phyloP scores from a whole-genome alignment of 805 yeast species.

The Yamadazyma sp. region DNA sequence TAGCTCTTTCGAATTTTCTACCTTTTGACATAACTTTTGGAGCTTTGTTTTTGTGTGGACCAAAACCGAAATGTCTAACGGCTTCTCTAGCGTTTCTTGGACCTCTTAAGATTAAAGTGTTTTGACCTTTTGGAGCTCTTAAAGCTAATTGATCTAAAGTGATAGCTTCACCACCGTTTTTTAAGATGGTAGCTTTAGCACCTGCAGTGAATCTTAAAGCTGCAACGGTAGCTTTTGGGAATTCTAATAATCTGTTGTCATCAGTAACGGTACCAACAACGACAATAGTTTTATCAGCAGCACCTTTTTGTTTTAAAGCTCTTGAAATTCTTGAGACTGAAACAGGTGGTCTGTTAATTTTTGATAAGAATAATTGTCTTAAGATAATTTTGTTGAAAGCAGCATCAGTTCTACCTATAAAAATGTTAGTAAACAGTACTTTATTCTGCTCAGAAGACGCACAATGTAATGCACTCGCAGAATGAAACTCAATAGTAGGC shows the following conservation, averaged over 20 bases:
- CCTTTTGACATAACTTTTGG: slow-evolving; percentile 97
- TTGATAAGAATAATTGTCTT: slow-evolving; percentile 92
- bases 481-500: slow-evolving; percentile 11
- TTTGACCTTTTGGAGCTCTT: slow-evolving; percentile 99
- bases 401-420: slow-evolving; percentile 94
- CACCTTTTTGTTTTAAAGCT: slow-evolving; percentile 77
- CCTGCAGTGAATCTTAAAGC: slow-evolving; percentile 99
- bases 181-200: slow-evolving; percentile 95
- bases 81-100: slow-evolving; percentile 99
- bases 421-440: slow-evolving; percentile 25
- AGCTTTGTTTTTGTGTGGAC: slow-evolving; percentile 99
- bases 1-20: slow-evolving; percentile 99
- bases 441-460: slow-evolving; percentile 48
- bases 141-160: slow-evolving; percentile 98
- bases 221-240: slow-evolving; percentile 98
- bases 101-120: slow-evolving; percentile 98
- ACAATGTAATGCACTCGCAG: slow-evolving; percentile 37
- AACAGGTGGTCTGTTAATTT: slow-evolving; percentile 99
- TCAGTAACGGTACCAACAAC: slow-evolving; percentile 99
- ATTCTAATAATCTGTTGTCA: slow-evolving; percentile 87
- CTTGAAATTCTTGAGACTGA: slow-evolving; percentile 88
- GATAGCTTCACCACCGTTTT: slow-evolving; percentile 99
- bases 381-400: slow-evolving; percentile 97
- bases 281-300: slow-evolving; percentile 88
- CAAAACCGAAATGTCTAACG: slow-evolving; percentile 99